Base-by-base conservation (phyloP, 2,329 filamentous ascomycete genomes). In the Aspergillus transmontanensis region DNA sequence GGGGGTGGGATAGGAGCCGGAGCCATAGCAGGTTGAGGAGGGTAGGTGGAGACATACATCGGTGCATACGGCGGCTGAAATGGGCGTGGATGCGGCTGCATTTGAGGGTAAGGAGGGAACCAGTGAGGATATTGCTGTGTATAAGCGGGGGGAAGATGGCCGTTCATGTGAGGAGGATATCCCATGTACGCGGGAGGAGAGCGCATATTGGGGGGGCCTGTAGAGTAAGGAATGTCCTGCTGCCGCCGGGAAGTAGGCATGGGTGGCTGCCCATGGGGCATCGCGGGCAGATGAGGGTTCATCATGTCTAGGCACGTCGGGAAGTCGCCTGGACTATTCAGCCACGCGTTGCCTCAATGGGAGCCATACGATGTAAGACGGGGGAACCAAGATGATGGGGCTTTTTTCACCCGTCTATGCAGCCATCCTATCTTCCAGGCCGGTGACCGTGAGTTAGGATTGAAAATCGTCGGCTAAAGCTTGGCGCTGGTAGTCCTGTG, bases 181-280 rank as follows among this genome's bases (percentile, higher is more conserved):
- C 77, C 72, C 82, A 87, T 88, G 71, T 90, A 87, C 56, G 80
- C 86, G 62, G 86, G 86, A 65, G 85, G 84, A 62, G 86, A 82
- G 62, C 80, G 80, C 77, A 88, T 84, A 68, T 83, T 85, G 36
- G 83, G 81, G 57, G 78, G 79, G 9, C 73, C 76, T 14, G 76
- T 70, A 23, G 76, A 72, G 68, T 83, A 83, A 36, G 79, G 70
- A 60, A 80, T 74, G 57, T 83, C 80, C 69, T 81, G 79, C 68
- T 81, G 80, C 66, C 79, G 79, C 64, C 80, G 79, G 28, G 81
- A 77, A 67, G 79, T 79, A 60, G 82, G 81, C 73, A 83, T 83
- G 50, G 83, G 82, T 60, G 82, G 81, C 74, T 82, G 80, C 78
- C 80, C 80, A 75, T 81, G 80, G 66, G 74, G 78, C 75, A 79